Conservation (phyloP, 2,329 filamentous ascomycete genomes). For the Zymoseptoria pseudotritici region DNA sequence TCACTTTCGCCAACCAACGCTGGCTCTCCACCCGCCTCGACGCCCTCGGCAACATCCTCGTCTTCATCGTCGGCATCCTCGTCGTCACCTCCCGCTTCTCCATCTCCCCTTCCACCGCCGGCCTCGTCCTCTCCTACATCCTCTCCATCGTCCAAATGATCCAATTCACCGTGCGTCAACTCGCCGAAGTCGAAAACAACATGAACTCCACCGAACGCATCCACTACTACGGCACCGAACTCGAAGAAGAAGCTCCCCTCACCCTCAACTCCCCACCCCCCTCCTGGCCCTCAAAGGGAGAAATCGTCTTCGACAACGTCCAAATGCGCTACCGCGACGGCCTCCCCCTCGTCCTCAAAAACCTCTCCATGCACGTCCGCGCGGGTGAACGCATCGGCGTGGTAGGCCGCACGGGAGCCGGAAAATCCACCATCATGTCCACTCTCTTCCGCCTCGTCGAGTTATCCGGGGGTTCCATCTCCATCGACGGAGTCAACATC, state of each 20-base stretch:
- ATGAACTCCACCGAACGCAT: constrained; percentile 96
- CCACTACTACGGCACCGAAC: constrained; percentile 76
- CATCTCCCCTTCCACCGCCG: constrained; percentile 75
- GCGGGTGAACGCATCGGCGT: constrained; percentile 76
- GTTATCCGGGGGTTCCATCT: constrained; percentile 40
- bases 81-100: constrained; percentile 86
- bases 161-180: constrained; percentile 86
- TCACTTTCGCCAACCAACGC: constrained; percentile 91
- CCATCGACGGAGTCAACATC: constrained; percentile 51
- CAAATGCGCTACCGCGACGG: constrained; percentile 47
- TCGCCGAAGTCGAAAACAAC: constrained; percentile 93
- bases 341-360: constrained; percentile 43
- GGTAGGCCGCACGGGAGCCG: constrained; percentile 73
- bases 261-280: constrained; percentile 64
- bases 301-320: constrained; percentile 48
- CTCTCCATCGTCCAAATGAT: constrained; percentile 90
- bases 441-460: constrained; percentile 66
- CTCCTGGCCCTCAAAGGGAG: constrained; percentile 79
- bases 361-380: constrained; percentile 56
- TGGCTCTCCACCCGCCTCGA: constrained; percentile 87
- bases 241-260: constrained; percentile 83
- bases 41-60: constrained; percentile 71
- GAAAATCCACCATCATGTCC: constrained; percentile 78
- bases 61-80: constrained; percentile 81
- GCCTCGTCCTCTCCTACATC: constrained; percentile 87